Evolutionary conservation across 352 stramenopile genomes (phyloP).

Genomic region (Phytophthora fragariaefolia): DNA sequence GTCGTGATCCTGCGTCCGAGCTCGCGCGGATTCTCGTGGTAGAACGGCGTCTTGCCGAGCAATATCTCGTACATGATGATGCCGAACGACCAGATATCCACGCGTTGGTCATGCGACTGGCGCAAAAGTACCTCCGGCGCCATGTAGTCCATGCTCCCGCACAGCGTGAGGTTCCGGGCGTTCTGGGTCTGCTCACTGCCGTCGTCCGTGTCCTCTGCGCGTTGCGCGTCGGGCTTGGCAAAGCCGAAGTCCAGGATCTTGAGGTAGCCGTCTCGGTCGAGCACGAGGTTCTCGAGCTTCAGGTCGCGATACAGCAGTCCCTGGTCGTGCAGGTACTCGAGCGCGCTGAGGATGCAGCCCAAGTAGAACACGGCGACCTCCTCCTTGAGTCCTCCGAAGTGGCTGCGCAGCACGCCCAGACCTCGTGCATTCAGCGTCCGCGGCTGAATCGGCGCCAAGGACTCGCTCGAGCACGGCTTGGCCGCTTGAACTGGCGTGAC

Average conservation of each 20-base stretch:
- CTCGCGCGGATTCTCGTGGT: constrained; percentile 79
- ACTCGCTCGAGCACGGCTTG: neutral
- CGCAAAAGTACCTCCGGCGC: constrained; percentile 76
- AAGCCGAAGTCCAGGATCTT: constrained; percentile 87
- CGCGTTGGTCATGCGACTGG: constrained; percentile 66
- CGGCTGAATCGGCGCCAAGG: constrained; percentile 6
- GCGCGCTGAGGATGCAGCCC: constrained; percentile 82
- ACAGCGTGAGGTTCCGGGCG: constrained; percentile 75
- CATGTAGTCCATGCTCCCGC: constrained; percentile 86
- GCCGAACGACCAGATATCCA: constrained; percentile 85
- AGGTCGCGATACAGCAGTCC: constrained; percentile 88
- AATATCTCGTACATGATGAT: constrained; percentile 91
- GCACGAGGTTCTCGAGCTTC: constrained; percentile 91
- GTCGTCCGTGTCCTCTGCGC: constrained; percentile 14
- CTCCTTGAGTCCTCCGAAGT: constrained; percentile 56
- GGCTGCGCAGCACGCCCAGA: constrained; percentile 43
- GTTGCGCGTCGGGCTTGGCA: constrained; percentile 61
- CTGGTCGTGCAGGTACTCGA: constrained; percentile 78
- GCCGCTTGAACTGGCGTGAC: constrained; percentile 13
- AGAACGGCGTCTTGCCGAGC: constrained; percentile 88
- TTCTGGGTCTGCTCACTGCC: constrained; percentile 35
- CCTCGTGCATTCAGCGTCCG: constrained; percentile 15
- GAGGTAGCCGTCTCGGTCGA: constrained; percentile 90
- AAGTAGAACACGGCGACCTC: constrained; percentile 90
- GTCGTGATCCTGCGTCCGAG: constrained; percentile 78